Conservation (phyloP, 2,329 filamentous ascomycete genomes). For the Onygenales sp. region DNA sequence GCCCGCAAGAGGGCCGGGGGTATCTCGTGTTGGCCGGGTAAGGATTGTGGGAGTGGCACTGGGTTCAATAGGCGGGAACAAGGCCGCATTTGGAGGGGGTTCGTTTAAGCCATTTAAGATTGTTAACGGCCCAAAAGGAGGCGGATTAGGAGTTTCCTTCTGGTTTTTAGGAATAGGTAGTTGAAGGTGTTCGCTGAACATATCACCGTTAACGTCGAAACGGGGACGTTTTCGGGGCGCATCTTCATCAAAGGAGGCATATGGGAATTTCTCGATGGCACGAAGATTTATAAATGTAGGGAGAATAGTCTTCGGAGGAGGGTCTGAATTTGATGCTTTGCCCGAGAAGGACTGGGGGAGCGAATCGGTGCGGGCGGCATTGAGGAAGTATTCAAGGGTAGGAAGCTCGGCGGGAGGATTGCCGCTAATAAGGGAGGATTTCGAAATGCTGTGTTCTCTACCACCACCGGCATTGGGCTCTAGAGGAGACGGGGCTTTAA, state of each 20-base stretch:
- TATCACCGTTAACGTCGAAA: constrained; percentile 31
- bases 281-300: constrained; percentile 40
- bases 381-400: constrained; percentile 26
- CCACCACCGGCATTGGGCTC: constrained; percentile 33
- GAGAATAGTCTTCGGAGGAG: constrained; percentile 30
- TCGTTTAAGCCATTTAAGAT: constrained; percentile 53
- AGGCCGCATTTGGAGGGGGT: constrained; percentile 51
- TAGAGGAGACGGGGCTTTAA: constrained; percentile 34
- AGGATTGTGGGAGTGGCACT: constrained; percentile 32
- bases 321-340: constrained; percentile 23
- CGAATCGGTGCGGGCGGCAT: constrained; percentile 26
- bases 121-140: constrained; percentile 35
- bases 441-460: constrained; percentile 22
- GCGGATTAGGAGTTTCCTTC: constrained; percentile 32
- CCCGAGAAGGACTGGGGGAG: constrained; percentile 22
- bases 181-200: constrained; percentile 36
- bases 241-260: constrained; percentile 31
- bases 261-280: constrained; percentile 35
- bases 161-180: constrained; percentile 39
- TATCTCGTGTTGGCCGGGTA: constrained; percentile 23
- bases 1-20: constrained; percentile 5
- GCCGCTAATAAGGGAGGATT: constrained; percentile 15
- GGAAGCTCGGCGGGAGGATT: constrained; percentile 28
- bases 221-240: constrained; percentile 34
- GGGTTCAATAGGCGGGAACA: constrained; percentile 52